Evolutionary conservation across 306 rosid genomes (phyloP), one percentile per base, ranked within the genome.

Genomic region (Morella rubra): DNA sequence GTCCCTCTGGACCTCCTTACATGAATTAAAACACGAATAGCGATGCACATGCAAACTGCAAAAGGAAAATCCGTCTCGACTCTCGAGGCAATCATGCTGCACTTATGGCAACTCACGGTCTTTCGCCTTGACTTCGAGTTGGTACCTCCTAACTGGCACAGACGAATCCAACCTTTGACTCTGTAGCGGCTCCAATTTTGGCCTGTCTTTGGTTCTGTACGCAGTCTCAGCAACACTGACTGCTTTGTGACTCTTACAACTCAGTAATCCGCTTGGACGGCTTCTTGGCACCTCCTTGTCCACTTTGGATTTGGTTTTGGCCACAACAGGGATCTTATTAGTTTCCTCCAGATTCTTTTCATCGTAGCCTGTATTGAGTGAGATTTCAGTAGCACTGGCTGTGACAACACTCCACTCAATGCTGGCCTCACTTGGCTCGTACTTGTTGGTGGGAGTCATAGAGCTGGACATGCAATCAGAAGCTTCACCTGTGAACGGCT

Each of bases 391-490:
- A n/a, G 68, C 74, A 67, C 73, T 72, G 58, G 84, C 79, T 7
- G 79, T 73, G 73, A 77, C 87, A 20, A 77, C 85, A 71, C 89
- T 77, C 83, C 84, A 76, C 37, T 74, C 85, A 55, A 86, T 77
- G 80, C 84, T 81, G 44, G 77, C 56, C 77, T 81, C 90, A 73
- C 76, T 84, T 41, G 90, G 78, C 71, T 69, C 86, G 4, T 81
- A 81, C 79, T 14, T 15, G 77, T 53, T 52, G 8, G 72, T 65
- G 40, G 80, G 73, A 14, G 80, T 76, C 78, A 74, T 20, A 69
- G 71, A 73, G 77, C 72, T 73, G 40, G 77, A 74, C 67, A 77
- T 72, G 50, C 75, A 70, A 46, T 73, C 86, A 32, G 83, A 79
- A 47, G 74, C 77, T 41, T 83, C 75, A 56, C 76, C 66, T 8